Percentiles rank a stretch among this genome's conserved stretches.
These are phyloP conservation scores for Gryganskiella cystojenkinii DNA, from an alignment of 192 early-diverging fungal genomes.

Conservation along the genomic window DNA sequence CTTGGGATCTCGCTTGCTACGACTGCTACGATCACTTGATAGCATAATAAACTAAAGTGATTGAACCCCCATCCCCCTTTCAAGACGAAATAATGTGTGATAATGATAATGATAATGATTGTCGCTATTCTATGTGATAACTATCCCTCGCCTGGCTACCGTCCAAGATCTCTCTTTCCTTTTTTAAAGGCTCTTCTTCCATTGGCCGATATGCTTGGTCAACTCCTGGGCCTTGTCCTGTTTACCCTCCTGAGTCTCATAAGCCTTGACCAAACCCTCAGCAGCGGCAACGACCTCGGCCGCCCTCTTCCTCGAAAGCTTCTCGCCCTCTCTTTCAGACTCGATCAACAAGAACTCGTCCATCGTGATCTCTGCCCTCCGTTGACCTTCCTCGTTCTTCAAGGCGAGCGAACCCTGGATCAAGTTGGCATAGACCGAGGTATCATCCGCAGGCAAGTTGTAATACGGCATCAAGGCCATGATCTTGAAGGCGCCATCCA, in stretches of 20 bases:
- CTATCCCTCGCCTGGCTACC: too few species aligned
- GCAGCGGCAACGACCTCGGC: constrained; percentile 38
- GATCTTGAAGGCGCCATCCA: constrained; percentile 47
- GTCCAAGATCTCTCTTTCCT: neutral
- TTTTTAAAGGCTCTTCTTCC: constrained; percentile 40
- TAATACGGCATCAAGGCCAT: constrained; percentile 51
- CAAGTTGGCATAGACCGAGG: constrained; percentile 36
- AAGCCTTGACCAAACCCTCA: constrained; percentile 22
- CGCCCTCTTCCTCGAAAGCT: constrained; percentile 30
- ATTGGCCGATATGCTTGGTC: constrained; percentile 12
- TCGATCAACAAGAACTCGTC: constrained; percentile 48
- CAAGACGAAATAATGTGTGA: too few species aligned
- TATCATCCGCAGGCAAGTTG: constrained; percentile 41
- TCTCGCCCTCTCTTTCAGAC: constrained; percentile 40
- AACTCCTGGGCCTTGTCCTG: constrained; percentile 25
- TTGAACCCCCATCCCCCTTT: too few species aligned
- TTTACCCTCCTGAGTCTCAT: constrained; percentile 24
- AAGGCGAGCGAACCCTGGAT: constrained; percentile 39
- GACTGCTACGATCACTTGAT: too few species aligned
- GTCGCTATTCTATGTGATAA: too few species aligned
- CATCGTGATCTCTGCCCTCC: constrained; percentile 44
- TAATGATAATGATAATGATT: too few species aligned
- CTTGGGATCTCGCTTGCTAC: too few species aligned
- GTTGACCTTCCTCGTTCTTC: constrained; percentile 37
- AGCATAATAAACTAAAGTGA: too few species aligned